Percentiles rank a stretch among this genome's conserved stretches.
These are phyloP conservation scores for Macrocybe gigantea DNA, from an alignment of 768 basidiomycete species.

Conservation along the genomic window DNA sequence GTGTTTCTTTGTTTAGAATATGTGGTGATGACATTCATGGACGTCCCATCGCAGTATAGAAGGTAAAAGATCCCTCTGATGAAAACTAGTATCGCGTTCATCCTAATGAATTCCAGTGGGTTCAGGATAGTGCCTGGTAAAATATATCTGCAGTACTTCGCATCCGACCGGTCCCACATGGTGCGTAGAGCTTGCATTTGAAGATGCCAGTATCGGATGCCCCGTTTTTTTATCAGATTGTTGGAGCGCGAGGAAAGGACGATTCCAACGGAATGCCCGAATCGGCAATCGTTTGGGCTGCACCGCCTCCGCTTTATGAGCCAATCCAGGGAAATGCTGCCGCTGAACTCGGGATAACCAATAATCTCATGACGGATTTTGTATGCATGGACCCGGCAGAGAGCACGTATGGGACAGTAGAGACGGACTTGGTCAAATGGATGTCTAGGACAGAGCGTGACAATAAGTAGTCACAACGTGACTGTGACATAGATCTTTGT, in stretches of 20 bases:
- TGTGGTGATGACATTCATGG: conserved; percentile 31
- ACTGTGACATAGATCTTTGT: conserved; percentile 6
- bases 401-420: conserved; percentile 26
- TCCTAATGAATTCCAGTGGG: conserved; percentile 27
- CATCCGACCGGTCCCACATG: conserved; percentile 77
- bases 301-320: conserved; percentile 44
- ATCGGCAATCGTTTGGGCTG: conserved; percentile 22
- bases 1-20: neutral
- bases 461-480: conserved; percentile 9
- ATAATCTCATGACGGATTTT: conserved; percentile 57
- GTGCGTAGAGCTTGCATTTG: conserved; percentile 26
- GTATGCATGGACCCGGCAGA: conserved; percentile 38
- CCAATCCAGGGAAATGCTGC: conserved; percentile 42
- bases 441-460: conserved; percentile 28
- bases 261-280: neutral
- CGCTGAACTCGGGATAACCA: conserved; percentile 26
- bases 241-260: neutral
- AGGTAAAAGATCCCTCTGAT: conserved; percentile 25
- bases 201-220: neutral
- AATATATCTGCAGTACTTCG: conserved; percentile 52
- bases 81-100: neutral
- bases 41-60: conserved; percentile 29
- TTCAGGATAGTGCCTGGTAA: conserved; percentile 57
- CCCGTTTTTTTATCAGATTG: conserved; percentile 4
- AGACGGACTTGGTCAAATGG: neutral